Base-by-base conservation (phyloP, 1,284 basidiomycete genomes). In the Cutaneotrichosporon arboriforme region DNA sequence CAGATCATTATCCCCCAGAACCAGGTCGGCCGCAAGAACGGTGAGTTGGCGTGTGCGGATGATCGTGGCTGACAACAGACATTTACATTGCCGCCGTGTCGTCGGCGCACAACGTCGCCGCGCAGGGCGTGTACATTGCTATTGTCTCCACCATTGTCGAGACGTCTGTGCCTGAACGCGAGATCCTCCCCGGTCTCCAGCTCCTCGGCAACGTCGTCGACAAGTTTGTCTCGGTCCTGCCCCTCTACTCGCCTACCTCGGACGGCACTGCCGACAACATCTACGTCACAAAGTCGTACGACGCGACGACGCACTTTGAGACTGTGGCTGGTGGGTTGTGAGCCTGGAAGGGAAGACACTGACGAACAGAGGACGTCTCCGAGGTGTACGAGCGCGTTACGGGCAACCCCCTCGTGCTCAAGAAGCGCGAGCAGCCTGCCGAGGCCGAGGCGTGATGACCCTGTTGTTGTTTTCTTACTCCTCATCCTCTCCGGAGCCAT, bases 1-100 rank as follows among this genome's bases (percentile, higher is more conserved):
- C 96, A 99, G 77, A 90, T 99, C 67, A 93, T 99, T 76, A 96
- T 99, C 64, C 96, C 96, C 31, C 96, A 98, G 78, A 97, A 97
- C 76, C 96, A 99, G 77, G 92, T 99, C 60, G 82, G 83, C 62
- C 81, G 96, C 64, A 86, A 88, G 77, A 91, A 99, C 72, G 94
- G 92, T 89, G 66, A 66, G 84, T 74, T n/a, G n/a, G n/a, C n/a
- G n/a, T n/a, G n/a, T n/a, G n/a, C n/a, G n/a, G n/a, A n/a, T n/a
- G n/a, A n/a, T n/a, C n/a, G 13, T 15, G 59, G 38, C 41, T 54
- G 37, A 57, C 46, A 42, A 3, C 63, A 97, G 93, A 99, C 78
- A 98, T 99, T 73, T 99, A 99, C 80, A 88, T 99, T 67, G 93
- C 96, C 8, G 88, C 89, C 79, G 92, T 98, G 44, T 98, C 94